These are phyloP conservation scores for Gliomastix tumulicola DNA, from an alignment of 2,329 filamentous ascomycete species.

Conservation along the genomic window DNA sequence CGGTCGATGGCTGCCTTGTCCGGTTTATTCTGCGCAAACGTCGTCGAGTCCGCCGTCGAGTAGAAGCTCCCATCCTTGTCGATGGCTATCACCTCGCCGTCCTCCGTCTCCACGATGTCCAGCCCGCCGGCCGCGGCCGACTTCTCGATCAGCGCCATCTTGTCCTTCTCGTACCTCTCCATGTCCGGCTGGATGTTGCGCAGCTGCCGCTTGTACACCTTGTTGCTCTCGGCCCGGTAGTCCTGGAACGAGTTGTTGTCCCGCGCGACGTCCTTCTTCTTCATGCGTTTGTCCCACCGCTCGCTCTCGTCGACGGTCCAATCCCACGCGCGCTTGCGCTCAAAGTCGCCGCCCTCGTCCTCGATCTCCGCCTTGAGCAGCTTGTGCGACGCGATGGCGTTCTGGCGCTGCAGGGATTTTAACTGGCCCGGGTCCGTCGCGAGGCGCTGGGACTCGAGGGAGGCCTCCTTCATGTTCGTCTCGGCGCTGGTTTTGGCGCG, in stretches of 20 bases:
- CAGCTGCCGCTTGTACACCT: slow-evolving; percentile 90
- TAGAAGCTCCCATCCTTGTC: slow-evolving; percentile 90
- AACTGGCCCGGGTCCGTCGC: slow-evolving; percentile 72
- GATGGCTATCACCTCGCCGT: slow-evolving; percentile 88
- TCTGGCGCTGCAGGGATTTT: slow-evolving; percentile 72
- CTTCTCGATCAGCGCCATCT: slow-evolving; percentile 75
- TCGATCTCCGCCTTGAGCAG: slow-evolving; percentile 87
- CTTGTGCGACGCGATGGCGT: slow-evolving; percentile 85
- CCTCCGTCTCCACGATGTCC: slow-evolving; percentile 92
- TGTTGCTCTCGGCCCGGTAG: slow-evolving; percentile 79
- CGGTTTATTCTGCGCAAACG: slow-evolving; percentile 79
- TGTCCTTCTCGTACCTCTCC: slow-evolving; percentile 80
- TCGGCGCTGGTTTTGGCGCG: slow-evolving; percentile 66
- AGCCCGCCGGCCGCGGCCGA: slow-evolving; percentile 79
- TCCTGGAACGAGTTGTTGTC: slow-evolving; percentile 89
- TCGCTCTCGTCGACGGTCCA: slow-evolving; percentile 96
- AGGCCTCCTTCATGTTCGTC: slow-evolving; percentile 77
- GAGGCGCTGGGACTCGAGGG: slow-evolving; percentile 73
- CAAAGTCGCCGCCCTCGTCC: slow-evolving; percentile 82
- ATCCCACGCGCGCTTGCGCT: slow-evolving; percentile 97
- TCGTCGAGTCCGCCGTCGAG: slow-evolving; percentile 75
- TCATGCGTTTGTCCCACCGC: slow-evolving; percentile 84
- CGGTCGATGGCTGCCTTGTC: slow-evolving; percentile 82
- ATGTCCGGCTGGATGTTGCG: slow-evolving; percentile 69
- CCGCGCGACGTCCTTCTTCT: slow-evolving; percentile 73